A percentile compares a stretch with the other conserved stretches of the same genome.
phyloP scores from a whole-genome alignment of 2,329 filamentous ascomycete genomes.

The Aplosporella prunicola region DNA sequence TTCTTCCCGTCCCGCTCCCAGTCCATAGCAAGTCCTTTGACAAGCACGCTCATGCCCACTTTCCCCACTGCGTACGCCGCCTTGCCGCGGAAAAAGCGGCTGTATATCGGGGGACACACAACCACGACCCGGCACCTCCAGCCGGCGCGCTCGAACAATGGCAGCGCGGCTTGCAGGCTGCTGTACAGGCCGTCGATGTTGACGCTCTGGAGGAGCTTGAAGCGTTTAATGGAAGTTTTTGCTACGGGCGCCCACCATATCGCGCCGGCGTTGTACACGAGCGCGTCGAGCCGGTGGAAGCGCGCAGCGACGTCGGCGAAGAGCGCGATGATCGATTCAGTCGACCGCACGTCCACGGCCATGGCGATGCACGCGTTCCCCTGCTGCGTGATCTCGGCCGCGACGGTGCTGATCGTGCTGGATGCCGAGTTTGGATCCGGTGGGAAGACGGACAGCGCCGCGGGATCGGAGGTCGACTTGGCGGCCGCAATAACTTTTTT shows the following conservation, averaged over 20 bases:
- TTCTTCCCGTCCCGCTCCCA: slow-evolving; percentile 55
- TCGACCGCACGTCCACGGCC: slow-evolving; percentile 59
- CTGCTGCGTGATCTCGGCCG: slow-evolving; percentile 57
- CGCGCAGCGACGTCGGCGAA: slow-evolving; percentile 47
- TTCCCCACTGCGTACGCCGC: slow-evolving; percentile 73
- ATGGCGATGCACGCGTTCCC: slow-evolving; percentile 58
- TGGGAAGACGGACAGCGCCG: slow-evolving; percentile 50
- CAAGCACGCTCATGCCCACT: slow-evolving; percentile 71
- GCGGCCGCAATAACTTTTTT: slow-evolving; percentile 64
- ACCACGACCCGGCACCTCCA: slow-evolving; percentile 61
- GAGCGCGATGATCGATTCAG: slow-evolving; percentile 51
- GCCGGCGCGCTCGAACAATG: slow-evolving; percentile 48
- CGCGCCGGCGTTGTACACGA: slow-evolving; percentile 76
- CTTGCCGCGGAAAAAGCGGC: slow-evolving; percentile 76
- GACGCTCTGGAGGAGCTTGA: slow-evolving; percentile 48
- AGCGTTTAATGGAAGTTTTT: slow-evolving; percentile 65
- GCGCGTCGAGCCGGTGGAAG: slow-evolving; percentile 58
- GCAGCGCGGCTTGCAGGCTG: slow-evolving; percentile 57
- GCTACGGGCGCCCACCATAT: slow-evolving; percentile 76
- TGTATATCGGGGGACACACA: slow-evolving; percentile 77
- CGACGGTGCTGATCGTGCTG: slow-evolving; percentile 74
- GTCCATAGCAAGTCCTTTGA: slow-evolving; percentile 76
- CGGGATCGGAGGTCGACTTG: slow-evolving; percentile 61
- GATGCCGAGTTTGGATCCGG: slow-evolving; percentile 65
- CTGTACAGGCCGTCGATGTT: slow-evolving; percentile 62